A percentile compares a stretch with the other conserved stretches of the same genome.
Conservation (phyloP, 768 basidiomycete species). For the Dacryopinax primogenitus region DNA sequence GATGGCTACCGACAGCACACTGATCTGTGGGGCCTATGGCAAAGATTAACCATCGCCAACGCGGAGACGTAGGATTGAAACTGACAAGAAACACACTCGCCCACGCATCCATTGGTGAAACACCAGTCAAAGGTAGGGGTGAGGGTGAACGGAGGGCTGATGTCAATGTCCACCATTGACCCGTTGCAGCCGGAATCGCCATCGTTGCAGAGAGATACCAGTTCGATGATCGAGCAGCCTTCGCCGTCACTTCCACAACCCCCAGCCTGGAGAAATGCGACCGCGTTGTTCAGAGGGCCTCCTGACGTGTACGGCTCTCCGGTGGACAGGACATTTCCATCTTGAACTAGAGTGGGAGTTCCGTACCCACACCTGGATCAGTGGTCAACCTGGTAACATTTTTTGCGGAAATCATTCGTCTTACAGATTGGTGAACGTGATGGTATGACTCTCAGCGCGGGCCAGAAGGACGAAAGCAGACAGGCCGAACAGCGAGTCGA, state of each 20-base stretch:
- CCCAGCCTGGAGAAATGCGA: slow-evolving; percentile 34
- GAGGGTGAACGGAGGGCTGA: background rate
- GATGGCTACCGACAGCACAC: background rate
- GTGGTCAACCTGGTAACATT: background rate
- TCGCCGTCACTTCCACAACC: slow-evolving; percentile 37
- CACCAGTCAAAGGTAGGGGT: background rate
- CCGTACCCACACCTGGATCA: slow-evolving; percentile 19
- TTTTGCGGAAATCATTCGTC: slow-evolving; percentile 14
- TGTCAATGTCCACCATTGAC: background rate
- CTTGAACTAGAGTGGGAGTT: slow-evolving; percentile 29
- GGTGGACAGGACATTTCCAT: slow-evolving; percentile 30
- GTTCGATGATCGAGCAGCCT: slow-evolving; percentile 35
- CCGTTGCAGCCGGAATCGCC: background rate
- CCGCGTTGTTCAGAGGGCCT: slow-evolving; percentile 28
- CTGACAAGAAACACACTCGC: background rate
- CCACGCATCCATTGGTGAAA: background rate
- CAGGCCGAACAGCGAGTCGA: no score
- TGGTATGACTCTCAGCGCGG: no score
- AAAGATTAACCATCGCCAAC: background rate
- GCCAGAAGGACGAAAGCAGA: no score
- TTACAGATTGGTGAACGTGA: slow-evolving; percentile 38
- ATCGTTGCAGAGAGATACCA: background rate
- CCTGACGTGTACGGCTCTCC: slow-evolving; percentile 29
- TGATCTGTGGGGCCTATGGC: background rate
- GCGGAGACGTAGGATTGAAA: background rate